These are phyloP conservation scores for Aspergillus sp. DNA, from an alignment of 2,329 filamentous ascomycete species.

Conservation along the genomic window DNA sequence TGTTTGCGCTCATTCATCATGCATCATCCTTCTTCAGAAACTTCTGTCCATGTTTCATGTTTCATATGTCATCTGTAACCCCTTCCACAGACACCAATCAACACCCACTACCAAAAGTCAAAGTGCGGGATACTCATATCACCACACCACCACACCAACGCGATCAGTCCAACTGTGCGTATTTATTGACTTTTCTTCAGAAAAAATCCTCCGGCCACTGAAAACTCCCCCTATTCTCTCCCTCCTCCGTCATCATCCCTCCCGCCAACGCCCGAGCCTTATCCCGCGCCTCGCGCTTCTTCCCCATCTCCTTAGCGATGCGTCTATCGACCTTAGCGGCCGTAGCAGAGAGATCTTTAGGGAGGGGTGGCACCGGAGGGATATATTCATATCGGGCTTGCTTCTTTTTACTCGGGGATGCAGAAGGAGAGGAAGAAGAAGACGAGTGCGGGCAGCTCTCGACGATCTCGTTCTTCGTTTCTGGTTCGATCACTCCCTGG, in stretches of 20 bases:
- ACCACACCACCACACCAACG: not conserved
- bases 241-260: not conserved
- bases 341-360: slow-evolving; percentile 34
- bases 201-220: slow-evolving; percentile 50
- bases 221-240: slow-evolving; percentile 27
- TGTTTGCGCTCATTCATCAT: not conserved
- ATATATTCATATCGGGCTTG: slow-evolving; percentile 33
- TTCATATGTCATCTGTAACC: too few species aligned
- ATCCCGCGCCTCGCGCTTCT: slow-evolving; percentile 15
- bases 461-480: slow-evolving; percentile 7
- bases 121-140: not conserved
- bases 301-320: slow-evolving; percentile 26
- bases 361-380: slow-evolving; percentile 45
- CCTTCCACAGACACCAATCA: too few species aligned
- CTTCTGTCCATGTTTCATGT: too few species aligned
- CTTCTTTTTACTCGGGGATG: slow-evolving; percentile 19
- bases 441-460: slow-evolving; percentile 2
- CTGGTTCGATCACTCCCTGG: too few species aligned
- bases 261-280: slow-evolving; percentile 8
- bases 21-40: not conserved
- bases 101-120: too few species aligned
- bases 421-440: slow-evolving; percentile 16
- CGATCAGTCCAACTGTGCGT: too few species aligned
- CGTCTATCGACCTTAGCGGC: slow-evolving; percentile 31
- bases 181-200: slow-evolving; percentile 21